phyloP scores from a whole-genome alignment of 1,139 yeast species.

The Yamadazyma oceani region DNA sequence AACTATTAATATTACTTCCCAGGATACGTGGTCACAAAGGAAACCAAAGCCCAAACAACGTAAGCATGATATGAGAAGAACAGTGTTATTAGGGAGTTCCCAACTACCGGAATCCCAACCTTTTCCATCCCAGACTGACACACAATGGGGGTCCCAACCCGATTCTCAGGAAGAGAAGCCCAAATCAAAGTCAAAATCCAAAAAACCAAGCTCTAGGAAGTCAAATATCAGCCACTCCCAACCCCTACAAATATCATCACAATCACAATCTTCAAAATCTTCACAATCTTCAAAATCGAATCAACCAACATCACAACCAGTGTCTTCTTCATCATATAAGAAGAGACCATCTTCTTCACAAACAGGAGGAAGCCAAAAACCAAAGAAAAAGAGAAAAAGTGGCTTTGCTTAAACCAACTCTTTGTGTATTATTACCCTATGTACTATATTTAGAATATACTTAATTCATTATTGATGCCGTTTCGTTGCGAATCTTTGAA shows the following conservation, averaged over 20 bases:
- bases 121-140: conserved; percentile 1
- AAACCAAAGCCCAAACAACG: conserved; percentile 6
- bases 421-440: not conserved
- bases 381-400: conserved; percentile 27
- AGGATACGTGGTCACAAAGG: conserved; percentile 15
- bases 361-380: conserved; percentile 15
- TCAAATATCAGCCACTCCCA: too few species aligned
- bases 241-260: not conserved
- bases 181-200: not conserved
- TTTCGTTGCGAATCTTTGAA: conserved; percentile 27
- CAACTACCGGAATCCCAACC: conserved; percentile 6
- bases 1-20: conserved; percentile 24
- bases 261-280: not conserved
- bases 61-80: conserved; percentile 9
- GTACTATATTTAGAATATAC: conserved; percentile 9
- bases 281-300: not conserved
- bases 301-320: not conserved
- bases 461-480: conserved; percentile 18
- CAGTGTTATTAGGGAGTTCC: conserved; percentile 4
- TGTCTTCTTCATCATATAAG: not conserved
- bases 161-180: not conserved
- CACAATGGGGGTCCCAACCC: not conserved
- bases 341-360: conserved; percentile 10
- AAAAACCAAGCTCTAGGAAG: not conserved
- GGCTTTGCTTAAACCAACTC: conserved; percentile 22